phyloP scores from a whole-genome alignment of 2,329 filamentous ascomycete genomes.

The Aureobasidium melanogenum region DNA sequence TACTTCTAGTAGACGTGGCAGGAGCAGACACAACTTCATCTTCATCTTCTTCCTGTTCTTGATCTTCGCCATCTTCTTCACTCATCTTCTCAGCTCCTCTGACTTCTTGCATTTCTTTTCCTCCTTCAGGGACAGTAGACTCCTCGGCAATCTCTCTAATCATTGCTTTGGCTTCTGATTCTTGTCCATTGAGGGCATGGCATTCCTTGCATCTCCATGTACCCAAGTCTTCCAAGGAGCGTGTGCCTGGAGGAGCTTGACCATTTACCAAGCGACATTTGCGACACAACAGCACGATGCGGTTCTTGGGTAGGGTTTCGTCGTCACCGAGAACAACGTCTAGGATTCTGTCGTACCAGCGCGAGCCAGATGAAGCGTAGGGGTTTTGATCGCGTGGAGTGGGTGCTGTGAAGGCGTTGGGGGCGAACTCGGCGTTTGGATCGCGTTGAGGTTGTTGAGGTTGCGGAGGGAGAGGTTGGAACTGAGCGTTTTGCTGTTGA shows the following conservation, averaged over 20 bases:
- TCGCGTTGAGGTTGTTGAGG: conserved; percentile 10
- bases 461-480: conserved; percentile 6
- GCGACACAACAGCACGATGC: conserved; percentile 76
- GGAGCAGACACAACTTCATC: conserved; percentile 22
- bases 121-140: conserved; percentile 9
- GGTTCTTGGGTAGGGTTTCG: conserved; percentile 84
- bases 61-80: conserved; percentile 14
- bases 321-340: conserved; percentile 92
- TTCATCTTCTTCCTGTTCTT: conserved; percentile 14
- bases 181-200: conserved; percentile 68
- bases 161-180: conserved; percentile 66
- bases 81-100: conserved; percentile 10
- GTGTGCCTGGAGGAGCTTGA: conserved; percentile 82
- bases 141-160: conserved; percentile 36
- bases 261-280: conserved; percentile 86
- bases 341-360: conserved; percentile 92
- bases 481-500: background rate
- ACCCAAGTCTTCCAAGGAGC: conserved; percentile 68
- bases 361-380: conserved; percentile 29
- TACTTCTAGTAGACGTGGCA: conserved; percentile 33
- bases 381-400: conserved; percentile 14
- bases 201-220: conserved; percentile 87
- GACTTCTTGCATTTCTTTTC: conserved; percentile 13
- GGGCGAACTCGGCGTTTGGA: conserved; percentile 51
- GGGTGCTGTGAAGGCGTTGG: conserved; percentile 52